A percentile compares a stretch with the other conserved stretches of the same genome.
phyloP scores from a whole-genome alignment of 148 eudicot genomes.

The Rhododendron williamsianum region DNA sequence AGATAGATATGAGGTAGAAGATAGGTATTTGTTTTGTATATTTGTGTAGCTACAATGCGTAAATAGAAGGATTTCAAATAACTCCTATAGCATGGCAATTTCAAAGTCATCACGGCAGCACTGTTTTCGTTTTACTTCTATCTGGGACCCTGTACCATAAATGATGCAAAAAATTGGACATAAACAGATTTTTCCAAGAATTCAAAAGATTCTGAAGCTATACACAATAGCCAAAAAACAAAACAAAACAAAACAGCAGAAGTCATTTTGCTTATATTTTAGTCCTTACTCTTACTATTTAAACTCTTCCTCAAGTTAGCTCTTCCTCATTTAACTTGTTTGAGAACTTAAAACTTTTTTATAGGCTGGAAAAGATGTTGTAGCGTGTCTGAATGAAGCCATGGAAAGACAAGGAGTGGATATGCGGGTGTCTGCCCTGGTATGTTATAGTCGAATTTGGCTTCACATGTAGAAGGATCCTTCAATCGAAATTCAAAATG shows the following conservation, averaged over 20 bases:
- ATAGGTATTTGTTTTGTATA: not conserved
- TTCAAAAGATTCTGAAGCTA: not conserved
- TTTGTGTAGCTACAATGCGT: not conserved
- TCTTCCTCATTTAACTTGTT: not conserved
- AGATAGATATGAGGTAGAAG: not conserved
- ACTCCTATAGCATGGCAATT: not conserved
- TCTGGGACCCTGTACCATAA: not conserved
- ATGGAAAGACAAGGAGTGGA: conserved; percentile 59
- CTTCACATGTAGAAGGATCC: not conserved
- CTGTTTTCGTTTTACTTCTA: not conserved
- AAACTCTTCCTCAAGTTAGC: not conserved
- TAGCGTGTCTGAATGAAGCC: conserved; percentile 63
- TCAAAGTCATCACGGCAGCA: not conserved
- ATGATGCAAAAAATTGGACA: not conserved
- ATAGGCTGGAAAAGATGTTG: conserved; percentile 70
- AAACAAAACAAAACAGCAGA: not conserved
- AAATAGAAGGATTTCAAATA: not conserved
- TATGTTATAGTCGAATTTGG: conserved; percentile 19
- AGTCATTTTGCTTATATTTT: not conserved
- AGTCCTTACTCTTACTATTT: not conserved
- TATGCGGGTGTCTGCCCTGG: conserved; percentile 72
- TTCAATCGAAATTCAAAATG: not conserved
- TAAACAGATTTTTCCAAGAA: not conserved
- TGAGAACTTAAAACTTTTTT: not conserved
- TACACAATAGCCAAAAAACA: not conserved